Percentiles rank a stretch among this genome's conserved stretches.
phyloP scores from a whole-genome alignment of 768 basidiomycete genomes.

The Agrocybe pediades region DNA sequence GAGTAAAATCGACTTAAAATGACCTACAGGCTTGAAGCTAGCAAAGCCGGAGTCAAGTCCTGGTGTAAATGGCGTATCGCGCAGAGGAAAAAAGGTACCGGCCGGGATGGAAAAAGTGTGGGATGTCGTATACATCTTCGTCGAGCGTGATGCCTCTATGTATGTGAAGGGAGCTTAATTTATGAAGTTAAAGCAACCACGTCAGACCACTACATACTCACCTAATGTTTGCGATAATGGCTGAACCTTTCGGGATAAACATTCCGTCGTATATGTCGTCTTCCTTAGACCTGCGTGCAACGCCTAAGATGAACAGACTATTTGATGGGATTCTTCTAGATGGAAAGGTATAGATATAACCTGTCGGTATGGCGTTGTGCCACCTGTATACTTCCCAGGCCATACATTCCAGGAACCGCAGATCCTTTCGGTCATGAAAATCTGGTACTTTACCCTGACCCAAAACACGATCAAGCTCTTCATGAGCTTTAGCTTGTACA shows the following conservation, averaged over 20 bases:
- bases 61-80: no score
- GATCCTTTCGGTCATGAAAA: neutral
- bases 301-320: neutral
- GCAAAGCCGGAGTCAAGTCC: no score
- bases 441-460: neutral
- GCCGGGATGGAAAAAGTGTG: neutral
- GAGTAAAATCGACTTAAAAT: no score
- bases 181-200: neutral
- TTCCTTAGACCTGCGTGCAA: neutral
- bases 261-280: slow-evolving; percentile 7
- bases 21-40: no score
- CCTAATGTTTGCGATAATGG: slow-evolving; percentile 1
- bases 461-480: slow-evolving; percentile 23
- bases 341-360: neutral
- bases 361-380: neutral
- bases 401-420: neutral
- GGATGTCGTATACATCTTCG: neutral
- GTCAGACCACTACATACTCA: neutral
- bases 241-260: slow-evolving; percentile 5
- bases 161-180: neutral
- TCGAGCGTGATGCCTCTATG: slow-evolving; percentile 1
- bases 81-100: no score
- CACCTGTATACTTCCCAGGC: neutral
- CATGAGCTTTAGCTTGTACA: slow-evolving; percentile 26
- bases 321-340: neutral